Evolutionary conservation across 257 asterid species (phyloP).

Genomic region (Anisodus tanguticus): DNA sequence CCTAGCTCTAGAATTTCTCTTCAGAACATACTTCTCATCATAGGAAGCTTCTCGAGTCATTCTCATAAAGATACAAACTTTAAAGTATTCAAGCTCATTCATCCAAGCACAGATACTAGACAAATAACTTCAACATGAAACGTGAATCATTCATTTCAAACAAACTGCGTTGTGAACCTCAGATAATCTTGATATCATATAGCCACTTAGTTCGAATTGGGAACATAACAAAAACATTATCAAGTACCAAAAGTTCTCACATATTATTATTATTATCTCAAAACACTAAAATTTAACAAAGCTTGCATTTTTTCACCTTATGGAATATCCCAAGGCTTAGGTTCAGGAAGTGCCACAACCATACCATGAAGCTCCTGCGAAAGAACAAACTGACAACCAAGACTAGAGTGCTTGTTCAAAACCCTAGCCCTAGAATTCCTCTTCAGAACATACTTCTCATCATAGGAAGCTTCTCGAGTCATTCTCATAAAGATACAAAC

Average conservation of each 20-base stretch:
- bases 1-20: conserved; percentile 63
- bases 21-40: conserved; percentile 55
- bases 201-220: conserved; percentile 13
- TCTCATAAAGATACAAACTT: conserved; percentile 96
- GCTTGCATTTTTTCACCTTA: conserved; percentile 32
- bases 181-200: not conserved
- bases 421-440: conserved; percentile 66
- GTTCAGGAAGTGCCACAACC: conserved; percentile 54
- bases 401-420: conserved; percentile 53
- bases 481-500: conserved; percentile 94
- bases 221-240: too few species aligned
- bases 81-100: too few species aligned
- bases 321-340: conserved; percentile 58
- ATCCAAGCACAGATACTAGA: too few species aligned
- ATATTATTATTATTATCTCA: conserved; percentile 15
- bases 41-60: conserved; percentile 84
- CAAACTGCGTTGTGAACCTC: not conserved
- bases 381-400: conserved; percentile 57
- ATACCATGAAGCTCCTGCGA: conserved; percentile 53
- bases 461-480: conserved; percentile 82
- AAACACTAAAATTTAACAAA: conserved; percentile 16
- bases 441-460: conserved; percentile 53
- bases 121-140: too few species aligned
- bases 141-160: not conserved
- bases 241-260: too few species aligned